Percentiles rank a stretch among this genome's conserved stretches.
Conservation (phyloP, 306 rosid genomes). For the Castanospermum australe region DNA sequence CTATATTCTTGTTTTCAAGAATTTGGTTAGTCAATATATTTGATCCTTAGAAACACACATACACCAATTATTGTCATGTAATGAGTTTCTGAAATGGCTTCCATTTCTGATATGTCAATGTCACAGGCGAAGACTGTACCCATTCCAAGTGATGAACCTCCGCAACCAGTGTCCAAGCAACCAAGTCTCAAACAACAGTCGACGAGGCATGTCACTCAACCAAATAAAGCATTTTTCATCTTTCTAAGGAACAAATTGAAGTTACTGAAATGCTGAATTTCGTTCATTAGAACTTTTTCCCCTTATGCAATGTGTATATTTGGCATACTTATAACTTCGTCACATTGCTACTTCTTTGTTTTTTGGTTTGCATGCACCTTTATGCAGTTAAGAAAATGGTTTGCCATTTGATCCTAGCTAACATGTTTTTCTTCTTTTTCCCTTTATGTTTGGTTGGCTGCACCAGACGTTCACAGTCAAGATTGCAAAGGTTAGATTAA, state of each 20-base stretch:
- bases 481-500: conserved; percentile 57
- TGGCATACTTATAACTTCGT: not conserved
- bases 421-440: conserved; percentile 1
- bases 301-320: not conserved
- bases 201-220: conserved; percentile 44
- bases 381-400: not conserved
- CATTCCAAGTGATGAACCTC: conserved; percentile 53
- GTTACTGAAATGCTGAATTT: not conserved
- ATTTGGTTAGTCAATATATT: conserved; percentile 48
- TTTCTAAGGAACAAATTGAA: not conserved
- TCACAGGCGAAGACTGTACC: conserved; percentile 71
- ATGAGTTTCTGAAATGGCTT: not conserved
- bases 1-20: conserved; percentile 66
- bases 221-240: not conserved
- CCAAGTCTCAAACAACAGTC: conserved; percentile 34
- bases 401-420: conserved; percentile 25
- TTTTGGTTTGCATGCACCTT: not conserved
- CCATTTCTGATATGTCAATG: conserved; percentile 17
- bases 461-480: conserved; percentile 59
- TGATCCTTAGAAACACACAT: not conserved
- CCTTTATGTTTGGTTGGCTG: conserved; percentile 42
- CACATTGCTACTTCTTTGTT: not conserved
- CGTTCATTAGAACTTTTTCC: not conserved
- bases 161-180: conserved; percentile 37
- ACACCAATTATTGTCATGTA: not conserved